Evolutionary conservation across 2,329 filamentous ascomycete genomes (phyloP).

Genomic region (Sclerotinia spermophila): DNA sequence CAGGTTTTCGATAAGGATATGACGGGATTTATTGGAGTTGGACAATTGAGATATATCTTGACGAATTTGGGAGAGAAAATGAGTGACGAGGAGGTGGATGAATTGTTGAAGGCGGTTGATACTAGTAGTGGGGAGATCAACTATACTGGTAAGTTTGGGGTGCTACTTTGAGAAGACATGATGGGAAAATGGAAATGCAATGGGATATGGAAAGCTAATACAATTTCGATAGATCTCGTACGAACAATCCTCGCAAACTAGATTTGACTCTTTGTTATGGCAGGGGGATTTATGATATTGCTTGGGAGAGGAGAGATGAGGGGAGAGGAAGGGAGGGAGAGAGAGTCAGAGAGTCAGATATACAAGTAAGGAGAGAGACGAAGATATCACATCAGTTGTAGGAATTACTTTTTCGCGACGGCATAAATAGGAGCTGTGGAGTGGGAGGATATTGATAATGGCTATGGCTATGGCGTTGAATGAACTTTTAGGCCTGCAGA

Average conservation of each 20-base stretch:
- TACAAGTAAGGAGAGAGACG: slow-evolving; percentile 13
- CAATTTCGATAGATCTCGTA: slow-evolving; percentile 61
- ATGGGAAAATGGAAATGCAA: background rate
- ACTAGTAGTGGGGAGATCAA: slow-evolving; percentile 96
- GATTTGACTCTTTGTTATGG: slow-evolving; percentile 25
- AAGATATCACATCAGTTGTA: slow-evolving; percentile 24
- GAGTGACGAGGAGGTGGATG: slow-evolving; percentile 97
- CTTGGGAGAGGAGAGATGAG: background rate
- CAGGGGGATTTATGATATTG: background rate
- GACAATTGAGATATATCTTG: slow-evolving; percentile 95
- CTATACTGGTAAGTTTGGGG: slow-evolving; percentile 71
- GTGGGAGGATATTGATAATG: slow-evolving; percentile 20
- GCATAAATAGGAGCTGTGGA: slow-evolving; percentile 27
- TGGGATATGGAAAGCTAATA: slow-evolving; percentile 18
- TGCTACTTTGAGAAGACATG: background rate
- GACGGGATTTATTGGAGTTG: slow-evolving; percentile 96
- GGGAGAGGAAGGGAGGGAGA: background rate
- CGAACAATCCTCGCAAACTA: slow-evolving; percentile 84
- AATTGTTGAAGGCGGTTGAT: slow-evolving; percentile 97
- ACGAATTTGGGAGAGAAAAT: slow-evolving; percentile 99
- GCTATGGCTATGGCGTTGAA: slow-evolving; percentile 21
- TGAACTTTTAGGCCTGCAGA: slow-evolving; percentile 18
- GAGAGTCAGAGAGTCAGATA: background rate
- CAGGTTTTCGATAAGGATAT: slow-evolving; percentile 99
- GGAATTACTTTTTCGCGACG: slow-evolving; percentile 22